These are phyloP conservation scores for Barnettozyma salicaria DNA, from an alignment of 805 yeast species.

Conservation along the genomic window DNA sequence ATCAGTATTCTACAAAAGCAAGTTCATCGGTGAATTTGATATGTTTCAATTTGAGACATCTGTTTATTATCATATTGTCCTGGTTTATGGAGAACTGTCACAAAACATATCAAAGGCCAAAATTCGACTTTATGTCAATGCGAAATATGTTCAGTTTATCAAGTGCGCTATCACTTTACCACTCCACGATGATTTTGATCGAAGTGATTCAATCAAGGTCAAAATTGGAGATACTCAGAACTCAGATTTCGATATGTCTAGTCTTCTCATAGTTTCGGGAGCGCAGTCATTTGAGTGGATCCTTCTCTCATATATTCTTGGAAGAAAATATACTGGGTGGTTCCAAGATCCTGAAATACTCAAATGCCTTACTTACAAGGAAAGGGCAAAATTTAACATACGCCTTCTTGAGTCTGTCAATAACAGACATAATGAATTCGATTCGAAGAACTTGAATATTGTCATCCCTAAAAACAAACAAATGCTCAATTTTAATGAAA, in stretches of 20 bases:
- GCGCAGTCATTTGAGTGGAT: constrained; percentile 47
- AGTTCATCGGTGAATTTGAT: constrained; percentile 14
- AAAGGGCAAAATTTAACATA: constrained; percentile 32
- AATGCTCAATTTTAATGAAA: constrained; percentile 18
- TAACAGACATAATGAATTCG: constrained; percentile 16
- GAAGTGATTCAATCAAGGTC: neutral
- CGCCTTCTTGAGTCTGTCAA: constrained; percentile 30
- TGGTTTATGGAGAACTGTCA: constrained; percentile 14
- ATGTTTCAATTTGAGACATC: constrained; percentile 14
- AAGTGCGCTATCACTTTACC: constrained; percentile 19
- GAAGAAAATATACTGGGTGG: constrained; percentile 44
- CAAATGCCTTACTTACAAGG: constrained; percentile 35
- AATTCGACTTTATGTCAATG: constrained; percentile 17
- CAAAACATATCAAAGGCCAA: constrained; percentile 14
- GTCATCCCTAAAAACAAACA: constrained; percentile 15
- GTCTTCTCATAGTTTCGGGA: constrained; percentile 34
- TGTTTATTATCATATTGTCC: constrained; percentile 18
- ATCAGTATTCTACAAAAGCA: constrained; percentile 20
- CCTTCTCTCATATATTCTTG: constrained; percentile 39
- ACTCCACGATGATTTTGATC: constrained; percentile 1
- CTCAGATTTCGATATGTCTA: constrained; percentile 21
- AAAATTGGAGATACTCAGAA: constrained; percentile 11
- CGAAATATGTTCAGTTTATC: constrained; percentile 17
- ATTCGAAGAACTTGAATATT: constrained; percentile 16
- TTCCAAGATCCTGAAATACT: constrained; percentile 34